Base-by-base conservation (phyloP, 1,284 basidiomycete genomes). In the Moniliophthora roreri region DNA sequence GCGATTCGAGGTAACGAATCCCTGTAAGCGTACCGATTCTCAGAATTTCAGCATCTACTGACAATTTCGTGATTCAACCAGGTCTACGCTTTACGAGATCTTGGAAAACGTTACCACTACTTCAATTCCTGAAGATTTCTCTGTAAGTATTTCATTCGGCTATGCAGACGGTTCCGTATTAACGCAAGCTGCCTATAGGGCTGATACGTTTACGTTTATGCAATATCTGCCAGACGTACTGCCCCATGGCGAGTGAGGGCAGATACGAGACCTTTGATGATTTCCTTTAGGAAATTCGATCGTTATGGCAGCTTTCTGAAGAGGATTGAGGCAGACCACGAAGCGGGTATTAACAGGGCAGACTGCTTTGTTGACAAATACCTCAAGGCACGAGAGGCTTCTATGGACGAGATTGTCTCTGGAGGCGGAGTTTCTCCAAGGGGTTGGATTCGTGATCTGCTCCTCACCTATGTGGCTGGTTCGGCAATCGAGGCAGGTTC, bases 391-490 rank as follows among this genome's bases (percentile, higher is more conserved):
- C 54, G 61, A 15, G 36, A 46, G 8, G 60, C 55, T 4, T 48
- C 41, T 4, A 56, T 52, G 7, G 23, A 28, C 13, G 18, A 48
- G 13, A 55, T 53, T 20, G 58, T 53, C 8, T 56, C 59, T 11
- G 61, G 61, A 5, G 34, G 36, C 7, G 61, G 60, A 8, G 15
- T 60, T 9, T 50, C 52, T 8, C 51, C 36, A 10, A 52, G 55
- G 48, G 55, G 51, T 10, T 62, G 60, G 61, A 56, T 63, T 50
- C 54, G 57, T 18, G 61, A 63, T 53, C 57, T 50, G 45, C 18
- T 58, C 6, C 50, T 63, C n/a, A 48, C 58, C 15, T 63, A 63
- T 48, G 52, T 51, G 50, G 55, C 52, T 18, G 55, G 41, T 3
- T 7, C 20, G 15, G 10, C 24, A 24, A 18, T 44, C 41, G 41